These are phyloP conservation scores for Starmerella stellata DNA, from an alignment of 805 yeast species.

Conservation along the genomic window DNA sequence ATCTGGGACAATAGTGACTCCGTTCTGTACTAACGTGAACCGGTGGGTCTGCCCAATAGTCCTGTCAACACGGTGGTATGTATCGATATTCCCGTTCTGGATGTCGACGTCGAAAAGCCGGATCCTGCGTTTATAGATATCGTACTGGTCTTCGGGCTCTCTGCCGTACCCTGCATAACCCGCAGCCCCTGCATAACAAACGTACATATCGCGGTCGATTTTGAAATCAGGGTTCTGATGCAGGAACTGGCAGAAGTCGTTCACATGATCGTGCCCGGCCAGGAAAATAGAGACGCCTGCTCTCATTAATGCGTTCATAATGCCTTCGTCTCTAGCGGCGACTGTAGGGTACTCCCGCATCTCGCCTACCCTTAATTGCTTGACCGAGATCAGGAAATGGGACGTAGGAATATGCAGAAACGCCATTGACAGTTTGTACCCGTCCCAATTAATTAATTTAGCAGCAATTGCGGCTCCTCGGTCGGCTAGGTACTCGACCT, in stretches of 20 bases:
- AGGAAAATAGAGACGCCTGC: conserved; percentile 56
- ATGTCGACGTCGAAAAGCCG: conserved; percentile 54
- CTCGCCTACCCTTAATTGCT: conserved; percentile 37
- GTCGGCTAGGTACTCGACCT: conserved; percentile 38
- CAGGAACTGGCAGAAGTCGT: conserved; percentile 64
- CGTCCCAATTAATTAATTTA: conserved; percentile 24
- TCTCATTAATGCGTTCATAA: conserved; percentile 38
- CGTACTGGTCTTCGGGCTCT: conserved; percentile 29
- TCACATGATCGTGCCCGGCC: conserved; percentile 93
- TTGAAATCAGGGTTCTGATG: conserved; percentile 8
- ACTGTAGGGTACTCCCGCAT: conserved; percentile 62
- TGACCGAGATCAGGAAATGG: conserved; percentile 36
- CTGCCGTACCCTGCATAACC: conserved; percentile 98
- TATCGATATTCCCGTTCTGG: conserved; percentile 28
- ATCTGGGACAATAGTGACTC: neutral
- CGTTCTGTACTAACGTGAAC: neutral
- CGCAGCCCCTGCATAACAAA: conserved; percentile 84
- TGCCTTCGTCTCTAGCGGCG: conserved; percentile 52
- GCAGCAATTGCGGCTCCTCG: conserved; percentile 21
- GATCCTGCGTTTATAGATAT: conserved; percentile 64
- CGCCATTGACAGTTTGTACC: conserved; percentile 53
- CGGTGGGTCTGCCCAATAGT: neutral
- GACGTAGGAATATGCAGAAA: conserved; percentile 91
- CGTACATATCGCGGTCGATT: conserved; percentile 36
- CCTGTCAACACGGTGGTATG: conserved; percentile 51